Evolutionary conservation across 495 filamentous ascomycete species (phyloP), one percentile per base, ranked within the genome.

Genomic region (Hypoxylon rickii): DNA sequence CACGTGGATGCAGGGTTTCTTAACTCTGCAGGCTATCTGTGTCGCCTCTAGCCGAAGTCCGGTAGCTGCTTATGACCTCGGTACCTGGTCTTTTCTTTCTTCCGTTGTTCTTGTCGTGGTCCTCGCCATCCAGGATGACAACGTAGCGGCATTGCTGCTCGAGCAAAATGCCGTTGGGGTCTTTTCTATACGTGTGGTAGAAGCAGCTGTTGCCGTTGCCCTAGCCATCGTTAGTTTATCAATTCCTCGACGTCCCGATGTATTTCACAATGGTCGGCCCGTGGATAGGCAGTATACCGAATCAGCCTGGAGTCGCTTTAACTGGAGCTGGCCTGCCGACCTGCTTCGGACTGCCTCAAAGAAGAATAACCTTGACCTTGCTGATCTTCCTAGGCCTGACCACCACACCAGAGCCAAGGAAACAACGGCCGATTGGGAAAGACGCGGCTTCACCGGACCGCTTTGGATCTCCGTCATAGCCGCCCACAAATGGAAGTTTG

Each of bases 241-340:
- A 8, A 64, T 92, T 10, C 89, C 87, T 7, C 80, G 89, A 31
- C 77, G 89, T 13, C 89, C 89, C 7, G 76, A 85, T 41, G 82
- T 94, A 29, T 84, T 73, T 34, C 77, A 74, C 43, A 60, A 78
- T 16, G 86, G 81, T 21, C 67, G 79, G 34, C 58, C 73, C 7
- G 86, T 94, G 7, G 89, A 92, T 64, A 70, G 76, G 24, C 78
- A 88, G 68, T 76, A 73, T 38, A 87, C 85, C 0, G 78, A 72
- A 7, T 86, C 85, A 3, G 78, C 83, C 0, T 70, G 85, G 36
- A 77, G 71, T 34, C 82, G 85, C 21, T 86, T 82, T 63, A 89
- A 77, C 6, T 92, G 84, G 60, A 62, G 65, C 29, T 93, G 89
- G 89, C 78, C 81, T 7, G 66, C 53, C 3, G 58, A 57, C 1